These are phyloP conservation scores for Torrubiella hemipterigena DNA, from an alignment of 2,329 filamentous ascomycete species.

Conservation along the genomic window DNA sequence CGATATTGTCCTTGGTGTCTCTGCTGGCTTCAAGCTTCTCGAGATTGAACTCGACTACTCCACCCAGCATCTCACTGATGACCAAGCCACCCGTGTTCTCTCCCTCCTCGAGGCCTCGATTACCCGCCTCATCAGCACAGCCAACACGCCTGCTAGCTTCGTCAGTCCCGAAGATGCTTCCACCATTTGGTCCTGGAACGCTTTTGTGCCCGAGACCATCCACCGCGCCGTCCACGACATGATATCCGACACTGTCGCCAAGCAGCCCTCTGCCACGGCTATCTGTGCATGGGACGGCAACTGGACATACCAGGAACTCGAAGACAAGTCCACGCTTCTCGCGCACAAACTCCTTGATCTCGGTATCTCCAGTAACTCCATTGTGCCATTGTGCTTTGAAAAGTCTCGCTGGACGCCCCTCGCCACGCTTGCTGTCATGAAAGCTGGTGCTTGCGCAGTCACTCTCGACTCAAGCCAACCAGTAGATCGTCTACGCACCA, in stretches of 20 bases:
- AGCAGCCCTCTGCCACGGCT: conserved; percentile 8
- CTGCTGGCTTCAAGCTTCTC: neutral
- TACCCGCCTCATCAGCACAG: neutral
- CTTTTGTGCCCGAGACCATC: neutral
- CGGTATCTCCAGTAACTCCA: no score
- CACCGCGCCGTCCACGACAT: neutral
- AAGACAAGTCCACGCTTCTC: conserved; percentile 6
- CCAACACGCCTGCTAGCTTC: neutral
- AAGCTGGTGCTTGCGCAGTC: no score
- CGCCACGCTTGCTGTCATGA: neutral
- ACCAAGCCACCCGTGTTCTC: neutral
- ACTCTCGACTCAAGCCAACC: no score
- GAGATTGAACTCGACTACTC: neutral
- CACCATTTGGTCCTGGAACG: neutral
- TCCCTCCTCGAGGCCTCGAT: neutral
- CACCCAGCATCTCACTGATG: neutral
- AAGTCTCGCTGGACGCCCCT: neutral
- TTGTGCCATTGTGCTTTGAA: neutral
- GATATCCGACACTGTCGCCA: conserved; percentile 1
- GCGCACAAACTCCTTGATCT: conserved; percentile 8
- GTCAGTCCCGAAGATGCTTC: neutral
- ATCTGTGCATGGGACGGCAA: conserved; percentile 13
- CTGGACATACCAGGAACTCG: conserved; percentile 13
- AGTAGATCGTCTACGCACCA: no score
- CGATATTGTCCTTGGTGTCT: neutral